Conservation (phyloP, 2,329 filamentous ascomycete species). For the Aspergillus nomiae region DNA sequence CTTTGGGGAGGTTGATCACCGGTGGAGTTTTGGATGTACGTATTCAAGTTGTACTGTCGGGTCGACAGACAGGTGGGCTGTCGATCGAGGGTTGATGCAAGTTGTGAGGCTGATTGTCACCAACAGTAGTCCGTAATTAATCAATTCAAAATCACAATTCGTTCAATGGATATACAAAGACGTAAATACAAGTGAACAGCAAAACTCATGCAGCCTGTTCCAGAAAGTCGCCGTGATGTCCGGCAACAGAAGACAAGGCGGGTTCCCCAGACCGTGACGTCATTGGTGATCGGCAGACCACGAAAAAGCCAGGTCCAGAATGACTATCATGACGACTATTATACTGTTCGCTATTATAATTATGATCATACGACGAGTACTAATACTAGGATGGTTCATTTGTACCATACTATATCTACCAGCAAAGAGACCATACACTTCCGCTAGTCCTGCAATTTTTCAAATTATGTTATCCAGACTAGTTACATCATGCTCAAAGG, state of each 20-base stretch:
- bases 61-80: not conserved
- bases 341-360: too few relatives aligned
- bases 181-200: not conserved
- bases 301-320: too few relatives aligned
- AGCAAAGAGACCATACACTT: not conserved
- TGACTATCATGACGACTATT: too few relatives aligned
- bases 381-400: not conserved
- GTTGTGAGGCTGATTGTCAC: not conserved
- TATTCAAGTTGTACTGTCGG: not conserved
- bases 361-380: not conserved
- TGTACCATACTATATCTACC: too few relatives aligned
- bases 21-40: not conserved
- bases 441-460: slow-evolving; percentile 9
- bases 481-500: slow-evolving; percentile 24
- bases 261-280: slow-evolving; percentile 3
- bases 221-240: not conserved
- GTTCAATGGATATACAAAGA: not conserved
- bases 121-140: not conserved
- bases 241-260: not conserved
- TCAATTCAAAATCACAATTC: not conserved
- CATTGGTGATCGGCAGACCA: not conserved
- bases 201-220: not conserved
- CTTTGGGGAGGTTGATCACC: not conserved
- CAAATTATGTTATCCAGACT: slow-evolving; percentile 27
- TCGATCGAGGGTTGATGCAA: not conserved